Evolutionary conservation across 345 rosid species (phyloP), one percentile per base, ranked within the genome.

Genomic region (Citrus sp.): DNA sequence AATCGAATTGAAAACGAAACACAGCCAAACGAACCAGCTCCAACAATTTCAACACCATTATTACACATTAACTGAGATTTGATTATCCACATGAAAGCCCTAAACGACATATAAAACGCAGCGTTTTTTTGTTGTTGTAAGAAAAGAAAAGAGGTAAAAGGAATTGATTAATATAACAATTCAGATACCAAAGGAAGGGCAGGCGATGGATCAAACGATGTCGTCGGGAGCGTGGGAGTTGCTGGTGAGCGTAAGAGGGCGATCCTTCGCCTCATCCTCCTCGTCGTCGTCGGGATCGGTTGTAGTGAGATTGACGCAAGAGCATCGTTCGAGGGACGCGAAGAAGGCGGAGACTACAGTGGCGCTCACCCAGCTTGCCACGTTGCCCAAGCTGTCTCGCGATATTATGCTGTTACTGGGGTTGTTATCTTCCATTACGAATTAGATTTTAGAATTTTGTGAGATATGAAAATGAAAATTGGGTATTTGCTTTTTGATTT

Each of bases 301-400:
- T 78, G 95, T 95, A 22, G 90, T 55, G 25, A 93, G 83, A 51
- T 93, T 93, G 79, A 95, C 98, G 84, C 98, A 93, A 59, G 98
- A 85, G 87, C 87, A 94, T 27, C 98, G 98, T 78, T 94, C 98
- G 4, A 93, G 90, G 34, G 98, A 95, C 2, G 93, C 89, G 84
- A 95, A 95, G 85, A 93, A 95, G 77, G 97, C 97, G 83, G 95
- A 86, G 73, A 85, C 83, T 0, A 95, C 95, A 78, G 91, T 80
- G 85, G 92, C 66, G 86, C 95, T 82, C 78, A 93, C 84, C 98
- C 97, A 90, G 84, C 70, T 81, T 24, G 97, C 94, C 70, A 90
- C 87, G 55, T 80, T 82, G 78, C 87, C 91, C 2, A 90, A 80
- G 72, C 86, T 88, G 65, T 86, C 89, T 10, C 85, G 65, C 19